Conservation (phyloP, 495 filamentous ascomycete genomes). For the Tuber microsphaerosporum region DNA sequence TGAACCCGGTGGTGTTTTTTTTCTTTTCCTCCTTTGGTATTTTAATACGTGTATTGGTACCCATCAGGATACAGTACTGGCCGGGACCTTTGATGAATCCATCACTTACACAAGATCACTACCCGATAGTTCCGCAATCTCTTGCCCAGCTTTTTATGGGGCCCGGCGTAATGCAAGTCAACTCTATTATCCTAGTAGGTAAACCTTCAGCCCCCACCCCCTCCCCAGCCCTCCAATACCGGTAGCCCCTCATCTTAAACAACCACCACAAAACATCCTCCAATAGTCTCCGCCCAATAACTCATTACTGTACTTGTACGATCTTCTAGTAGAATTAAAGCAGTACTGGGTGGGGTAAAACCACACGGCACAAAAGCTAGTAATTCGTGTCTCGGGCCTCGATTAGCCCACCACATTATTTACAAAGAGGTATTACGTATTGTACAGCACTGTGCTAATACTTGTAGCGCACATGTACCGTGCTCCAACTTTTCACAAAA, state of each 20-base stretch:
- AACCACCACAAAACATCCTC: background rate
- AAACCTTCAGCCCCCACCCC: background rate
- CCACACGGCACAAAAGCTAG: background rate
- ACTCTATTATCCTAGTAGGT: background rate
- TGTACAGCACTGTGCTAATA: background rate
- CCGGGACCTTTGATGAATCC: background rate
- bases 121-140: background rate
- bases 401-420: background rate
- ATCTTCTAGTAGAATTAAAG: background rate
- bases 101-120: background rate
- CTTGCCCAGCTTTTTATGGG: background rate
- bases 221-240: background rate
- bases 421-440: slow-evolving; percentile 1
- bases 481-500: background rate
- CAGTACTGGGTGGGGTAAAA: background rate
- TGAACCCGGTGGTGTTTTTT: background rate
- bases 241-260: background rate
- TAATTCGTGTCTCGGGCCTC: background rate
- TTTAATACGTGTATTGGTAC: background rate
- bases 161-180: background rate
- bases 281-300: background rate
- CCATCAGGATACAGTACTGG: background rate
- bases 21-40: background rate
- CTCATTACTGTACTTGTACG: background rate
- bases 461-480: background rate